phyloP scores from a whole-genome alignment of 768 basidiomycete species.

The Trichaptum fuscoviolaceum region DNA sequence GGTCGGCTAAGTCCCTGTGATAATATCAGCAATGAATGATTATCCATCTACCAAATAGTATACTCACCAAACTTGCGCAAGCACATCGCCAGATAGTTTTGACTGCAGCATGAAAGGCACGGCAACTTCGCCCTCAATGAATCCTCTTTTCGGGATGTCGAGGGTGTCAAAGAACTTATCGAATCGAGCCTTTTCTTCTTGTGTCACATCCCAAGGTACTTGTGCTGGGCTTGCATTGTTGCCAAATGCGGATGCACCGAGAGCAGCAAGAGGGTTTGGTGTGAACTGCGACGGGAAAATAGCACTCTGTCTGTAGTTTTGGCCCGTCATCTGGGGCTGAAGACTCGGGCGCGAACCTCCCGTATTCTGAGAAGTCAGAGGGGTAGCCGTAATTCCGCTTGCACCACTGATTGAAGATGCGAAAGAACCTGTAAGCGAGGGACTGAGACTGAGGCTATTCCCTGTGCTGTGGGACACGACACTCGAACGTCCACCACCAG shows the following conservation, averaged over 20 bases:
- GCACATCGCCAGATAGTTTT: constrained; percentile 68
- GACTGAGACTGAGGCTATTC: constrained; percentile 57
- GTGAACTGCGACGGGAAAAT: neutral
- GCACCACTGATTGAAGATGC: neutral
- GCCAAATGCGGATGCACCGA: constrained; percentile 6
- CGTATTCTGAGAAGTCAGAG: constrained; percentile 59
- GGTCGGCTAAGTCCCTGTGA: constrained; percentile 89
- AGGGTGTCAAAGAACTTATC: constrained; percentile 81
- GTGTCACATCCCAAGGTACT: constrained; percentile 75
- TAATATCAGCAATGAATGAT: constrained; percentile 8
- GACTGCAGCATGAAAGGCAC: constrained; percentile 96
- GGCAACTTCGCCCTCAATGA: constrained; percentile 88
- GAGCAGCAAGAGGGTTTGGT: constrained; percentile 3
- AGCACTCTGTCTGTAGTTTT: constrained; percentile 17
- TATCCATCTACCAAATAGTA: neutral
- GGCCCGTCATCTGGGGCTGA: constrained; percentile 46
- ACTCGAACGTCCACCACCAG: constrained; percentile 36
- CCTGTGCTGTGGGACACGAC: constrained; percentile 54
- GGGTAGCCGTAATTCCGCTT: constrained; percentile 20
- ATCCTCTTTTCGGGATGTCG: constrained; percentile 69
- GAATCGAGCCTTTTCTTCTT: constrained; percentile 68
- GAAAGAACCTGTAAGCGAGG: constrained; percentile 39
- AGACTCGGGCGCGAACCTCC: constrained; percentile 43
- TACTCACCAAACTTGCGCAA: constrained; percentile 90
- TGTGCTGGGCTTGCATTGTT: constrained; percentile 11